These are phyloP conservation scores for Solanum raphanifolium DNA, from an alignment of 257 asterid genomes.

Conservation along the genomic window DNA sequence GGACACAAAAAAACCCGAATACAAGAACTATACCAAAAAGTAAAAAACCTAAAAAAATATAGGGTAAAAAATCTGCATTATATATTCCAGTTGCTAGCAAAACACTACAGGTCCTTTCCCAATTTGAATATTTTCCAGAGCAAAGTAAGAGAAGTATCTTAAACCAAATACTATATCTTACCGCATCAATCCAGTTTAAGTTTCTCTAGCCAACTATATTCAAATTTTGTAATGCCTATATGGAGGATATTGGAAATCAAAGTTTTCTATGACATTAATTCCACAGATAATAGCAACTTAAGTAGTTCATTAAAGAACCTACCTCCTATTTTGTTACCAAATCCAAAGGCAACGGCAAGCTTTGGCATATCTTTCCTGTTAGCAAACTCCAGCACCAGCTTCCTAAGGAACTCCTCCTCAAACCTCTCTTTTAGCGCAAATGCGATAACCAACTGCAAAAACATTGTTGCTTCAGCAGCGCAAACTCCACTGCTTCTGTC, in stretches of 20 bases:
- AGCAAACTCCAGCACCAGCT: conserved; percentile 11
- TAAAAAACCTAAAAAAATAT: neutral
- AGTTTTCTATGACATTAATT: neutral
- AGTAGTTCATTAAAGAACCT: neutral
- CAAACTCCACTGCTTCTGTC: conserved; percentile 11
- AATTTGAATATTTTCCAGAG: neutral
- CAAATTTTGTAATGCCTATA: neutral
- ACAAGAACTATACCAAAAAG: neutral
- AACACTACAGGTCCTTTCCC: neutral
- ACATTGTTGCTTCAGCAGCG: conserved; percentile 15
- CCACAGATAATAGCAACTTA: neutral
- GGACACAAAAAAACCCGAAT: neutral
- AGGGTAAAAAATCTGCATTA: neutral
- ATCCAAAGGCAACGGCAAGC: conserved; percentile 15
- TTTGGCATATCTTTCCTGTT: conserved; percentile 18
- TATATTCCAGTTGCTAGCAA: neutral
- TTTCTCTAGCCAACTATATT: neutral
- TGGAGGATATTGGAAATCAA: neutral
- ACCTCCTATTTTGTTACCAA: conserved; percentile 12
- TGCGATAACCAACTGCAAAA: conserved; percentile 15
- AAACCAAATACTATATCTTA: neutral
- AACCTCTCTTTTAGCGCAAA: conserved; percentile 12
- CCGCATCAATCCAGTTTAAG: neutral
- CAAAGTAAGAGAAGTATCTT: neutral
- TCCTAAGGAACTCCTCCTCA: conserved; percentile 15